phyloP scores from a whole-genome alignment of 2,329 filamentous ascomycete species.

The Calonectria fujianensis region DNA sequence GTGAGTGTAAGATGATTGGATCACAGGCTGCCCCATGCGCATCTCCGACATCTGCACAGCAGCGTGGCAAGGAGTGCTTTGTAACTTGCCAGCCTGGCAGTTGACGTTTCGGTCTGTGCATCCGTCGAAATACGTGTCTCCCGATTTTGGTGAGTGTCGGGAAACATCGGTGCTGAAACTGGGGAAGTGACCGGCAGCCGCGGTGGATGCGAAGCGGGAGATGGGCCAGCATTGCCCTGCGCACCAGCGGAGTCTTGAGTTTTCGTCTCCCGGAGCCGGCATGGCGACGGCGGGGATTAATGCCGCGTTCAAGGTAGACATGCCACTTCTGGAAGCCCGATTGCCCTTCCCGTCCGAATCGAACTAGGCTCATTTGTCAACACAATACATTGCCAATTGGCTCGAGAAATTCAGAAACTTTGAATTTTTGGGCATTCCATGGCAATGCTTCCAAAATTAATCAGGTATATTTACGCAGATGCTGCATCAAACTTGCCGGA shows the following conservation, averaged over 20 bases:
- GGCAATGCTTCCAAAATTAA: too few relatives aligned
- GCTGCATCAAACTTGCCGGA: too few relatives aligned
- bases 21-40: background rate
- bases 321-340: background rate
- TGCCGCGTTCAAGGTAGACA: background rate
- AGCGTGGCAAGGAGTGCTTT: background rate
- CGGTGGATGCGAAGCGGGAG: background rate
- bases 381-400: background rate
- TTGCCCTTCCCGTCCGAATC: background rate
- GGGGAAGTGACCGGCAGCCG: background rate
- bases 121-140: background rate
- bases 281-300: conserved; percentile 6
- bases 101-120: background rate
- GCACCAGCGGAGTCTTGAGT: background rate
- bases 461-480: background rate
- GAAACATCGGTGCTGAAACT: background rate
- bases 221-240: background rate
- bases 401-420: background rate
- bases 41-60: background rate
- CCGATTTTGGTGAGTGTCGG: background rate
- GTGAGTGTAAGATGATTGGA: conserved; percentile 19
- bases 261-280: background rate
- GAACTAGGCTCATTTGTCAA: background rate
- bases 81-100: background rate
- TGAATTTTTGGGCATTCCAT: background rate